phyloP scores from a whole-genome alignment of 495 filamentous ascomycete genomes.

The Durotheca rogersii region DNA sequence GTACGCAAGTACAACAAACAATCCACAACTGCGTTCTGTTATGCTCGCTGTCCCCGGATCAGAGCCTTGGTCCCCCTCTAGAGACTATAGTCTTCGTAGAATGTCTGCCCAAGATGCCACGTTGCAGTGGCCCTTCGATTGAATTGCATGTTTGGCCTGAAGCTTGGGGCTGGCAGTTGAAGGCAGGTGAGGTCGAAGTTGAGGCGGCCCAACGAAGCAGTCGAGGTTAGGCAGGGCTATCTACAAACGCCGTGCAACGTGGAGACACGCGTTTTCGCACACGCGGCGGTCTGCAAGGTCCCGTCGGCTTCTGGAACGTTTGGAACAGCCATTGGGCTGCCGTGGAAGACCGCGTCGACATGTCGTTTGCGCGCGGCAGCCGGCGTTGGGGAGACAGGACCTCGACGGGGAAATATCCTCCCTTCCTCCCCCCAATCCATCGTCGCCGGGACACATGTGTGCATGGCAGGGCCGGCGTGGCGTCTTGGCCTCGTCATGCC shows the following conservation, averaged over 20 bases:
- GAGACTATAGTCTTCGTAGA: conserved; percentile 5
- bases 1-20: conserved; percentile 32
- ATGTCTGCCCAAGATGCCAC: conserved; percentile 14
- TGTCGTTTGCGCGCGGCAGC: conserved; percentile 28
- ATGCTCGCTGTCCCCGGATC: conserved; percentile 23
- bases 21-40: conserved; percentile 11
- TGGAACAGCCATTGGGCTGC: conserved; percentile 23
- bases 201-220: conserved; percentile 27
- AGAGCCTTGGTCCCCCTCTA: conserved; percentile 13
- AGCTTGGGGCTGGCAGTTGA: not conserved
- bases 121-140: conserved; percentile 18
- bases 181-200: conserved; percentile 28
- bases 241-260: conserved; percentile 32
- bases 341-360: conserved; percentile 19
- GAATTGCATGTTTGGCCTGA: conserved; percentile 7
- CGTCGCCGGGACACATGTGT: conserved; percentile 1
- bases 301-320: conserved; percentile 31
- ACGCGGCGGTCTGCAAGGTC: conserved; percentile 32
- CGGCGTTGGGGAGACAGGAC: conserved; percentile 24
- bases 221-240: conserved; percentile 31
- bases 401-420: conserved; percentile 7
- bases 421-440: conserved; percentile 1
- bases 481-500: not conserved
- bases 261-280: conserved; percentile 32
- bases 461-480: conserved; percentile 8